These are phyloP conservation scores for Collariella sp. DNA, from an alignment of 495 filamentous ascomycete species.

Conservation along the genomic window DNA sequence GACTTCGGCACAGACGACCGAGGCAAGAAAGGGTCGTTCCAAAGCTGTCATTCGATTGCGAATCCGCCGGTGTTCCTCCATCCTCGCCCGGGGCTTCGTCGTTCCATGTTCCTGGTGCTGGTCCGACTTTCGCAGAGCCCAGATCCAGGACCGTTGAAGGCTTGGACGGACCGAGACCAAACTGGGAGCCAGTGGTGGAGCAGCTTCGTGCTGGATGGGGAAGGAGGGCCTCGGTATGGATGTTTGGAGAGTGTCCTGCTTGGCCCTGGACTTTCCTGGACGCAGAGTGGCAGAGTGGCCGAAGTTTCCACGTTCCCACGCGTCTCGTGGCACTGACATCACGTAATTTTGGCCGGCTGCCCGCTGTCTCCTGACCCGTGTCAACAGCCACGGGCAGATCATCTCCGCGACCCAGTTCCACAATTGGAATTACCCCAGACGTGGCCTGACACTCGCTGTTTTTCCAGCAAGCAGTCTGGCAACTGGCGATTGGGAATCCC, in stretches of 20 bases:
- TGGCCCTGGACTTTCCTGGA: too few relatives aligned
- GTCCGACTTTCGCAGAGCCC: background rate
- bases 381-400: conserved; percentile 1
- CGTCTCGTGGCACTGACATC: background rate
- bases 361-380: background rate
- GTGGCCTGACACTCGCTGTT: background rate
- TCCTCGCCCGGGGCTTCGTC: background rate
- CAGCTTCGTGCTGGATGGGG: background rate
- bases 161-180: too few relatives aligned
- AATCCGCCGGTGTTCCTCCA: conserved; percentile 2
- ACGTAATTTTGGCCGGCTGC: background rate
- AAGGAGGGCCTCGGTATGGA: background rate
- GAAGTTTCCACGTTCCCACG: background rate
- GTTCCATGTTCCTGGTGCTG: background rate
- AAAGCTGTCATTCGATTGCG: background rate
- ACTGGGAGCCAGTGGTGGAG: background rate
- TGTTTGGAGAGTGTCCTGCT: too few relatives aligned
- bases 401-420: conserved; percentile 2
- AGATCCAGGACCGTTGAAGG: background rate
- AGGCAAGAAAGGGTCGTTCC: background rate
- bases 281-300: too few relatives aligned
- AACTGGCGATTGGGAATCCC: background rate
- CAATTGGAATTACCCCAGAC: conserved; percentile 1
- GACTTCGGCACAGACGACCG: background rate
- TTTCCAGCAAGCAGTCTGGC: background rate